Evolutionary conservation across 192 early-diverging fungal genomes (phyloP).

Genomic region (Gigaspora rosea): DNA sequence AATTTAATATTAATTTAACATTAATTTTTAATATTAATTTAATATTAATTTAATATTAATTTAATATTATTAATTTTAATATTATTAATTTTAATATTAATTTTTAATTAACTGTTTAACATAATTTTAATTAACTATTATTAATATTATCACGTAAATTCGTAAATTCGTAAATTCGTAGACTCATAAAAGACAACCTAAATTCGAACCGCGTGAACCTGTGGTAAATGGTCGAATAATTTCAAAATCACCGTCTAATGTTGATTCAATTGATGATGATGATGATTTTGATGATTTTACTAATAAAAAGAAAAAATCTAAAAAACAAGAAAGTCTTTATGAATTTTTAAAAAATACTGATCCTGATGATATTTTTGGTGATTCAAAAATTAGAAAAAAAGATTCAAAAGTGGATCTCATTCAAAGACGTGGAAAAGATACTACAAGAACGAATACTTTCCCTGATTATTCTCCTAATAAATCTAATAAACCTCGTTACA

Average conservation of each 20-base stretch:
- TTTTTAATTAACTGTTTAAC: not conserved
- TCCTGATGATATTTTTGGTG: slow-evolving; percentile 25
- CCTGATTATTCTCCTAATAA: not conserved
- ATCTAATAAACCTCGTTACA: slow-evolving; percentile 11
- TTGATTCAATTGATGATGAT: not conserved
- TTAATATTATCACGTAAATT: not conserved
- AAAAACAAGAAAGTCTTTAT: slow-evolving; percentile 29
- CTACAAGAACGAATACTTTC: not conserved
- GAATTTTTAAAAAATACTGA: slow-evolving; percentile 32
- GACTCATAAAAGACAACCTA: slow-evolving; percentile 27
- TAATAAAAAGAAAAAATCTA: not conserved
- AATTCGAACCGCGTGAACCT: slow-evolving; percentile 29
- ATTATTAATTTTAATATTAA: not conserved
- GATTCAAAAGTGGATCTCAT: not conserved
- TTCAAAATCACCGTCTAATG: not conserved
- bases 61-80: too few species aligned
- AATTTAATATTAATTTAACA: too few species aligned
- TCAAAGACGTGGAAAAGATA: slow-evolving; percentile 13
- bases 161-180: slow-evolving; percentile 4
- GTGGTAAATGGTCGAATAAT: not conserved
- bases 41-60: not conserved
- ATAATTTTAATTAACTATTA: not conserved
- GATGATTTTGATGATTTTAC: not conserved
- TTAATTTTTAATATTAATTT: not conserved
- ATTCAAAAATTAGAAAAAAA: slow-evolving; percentile 19